Conservation (phyloP, 805 yeast species). For the Danielozyma ontarioensis region DNA sequence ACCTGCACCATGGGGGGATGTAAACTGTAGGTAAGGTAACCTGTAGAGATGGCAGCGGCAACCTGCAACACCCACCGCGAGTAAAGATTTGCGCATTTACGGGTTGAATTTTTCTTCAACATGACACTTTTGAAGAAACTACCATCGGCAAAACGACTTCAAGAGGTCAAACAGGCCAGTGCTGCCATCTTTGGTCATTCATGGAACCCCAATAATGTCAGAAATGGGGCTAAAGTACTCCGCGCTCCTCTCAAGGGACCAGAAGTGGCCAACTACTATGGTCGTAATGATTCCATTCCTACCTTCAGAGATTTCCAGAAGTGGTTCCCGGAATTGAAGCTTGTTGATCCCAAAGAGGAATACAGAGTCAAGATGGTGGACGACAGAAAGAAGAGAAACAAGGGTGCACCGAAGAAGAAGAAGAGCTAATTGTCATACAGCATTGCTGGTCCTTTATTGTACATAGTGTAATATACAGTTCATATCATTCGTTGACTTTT, state of each 20-base stretch:
- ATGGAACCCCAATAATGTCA: constrained; percentile 58
- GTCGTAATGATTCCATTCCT: constrained; percentile 60
- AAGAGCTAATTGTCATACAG: constrained; percentile 8
- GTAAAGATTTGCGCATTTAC: no score
- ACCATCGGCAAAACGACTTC: constrained; percentile 44
- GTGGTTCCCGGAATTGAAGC: constrained; percentile 45
- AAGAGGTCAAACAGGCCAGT: constrained; percentile 53
- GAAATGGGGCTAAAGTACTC: constrained; percentile 73
- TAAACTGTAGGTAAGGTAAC: no score
- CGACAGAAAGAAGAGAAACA: constrained; percentile 75
- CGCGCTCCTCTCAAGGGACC: constrained; percentile 70
- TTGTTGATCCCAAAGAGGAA: constrained; percentile 64
- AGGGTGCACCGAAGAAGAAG: constrained; percentile 81
- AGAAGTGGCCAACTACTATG: constrained; percentile 64
- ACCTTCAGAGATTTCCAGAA: constrained; percentile 55
- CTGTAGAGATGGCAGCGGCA: no score
- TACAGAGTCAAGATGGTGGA: constrained; percentile 62
- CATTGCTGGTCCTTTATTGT: neutral
- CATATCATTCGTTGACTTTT: no score
- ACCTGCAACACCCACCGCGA: no score
- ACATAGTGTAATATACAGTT: neutral
- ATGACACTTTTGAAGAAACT: constrained; percentile 13
- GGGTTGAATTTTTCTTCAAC: no score
- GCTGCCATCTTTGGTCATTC: constrained; percentile 65
- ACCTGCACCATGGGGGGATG: no score